These are phyloP conservation scores for Aphanomyces stellatus DNA, from an alignment of 352 stramenopile genomes.

Conservation along the genomic window DNA sequence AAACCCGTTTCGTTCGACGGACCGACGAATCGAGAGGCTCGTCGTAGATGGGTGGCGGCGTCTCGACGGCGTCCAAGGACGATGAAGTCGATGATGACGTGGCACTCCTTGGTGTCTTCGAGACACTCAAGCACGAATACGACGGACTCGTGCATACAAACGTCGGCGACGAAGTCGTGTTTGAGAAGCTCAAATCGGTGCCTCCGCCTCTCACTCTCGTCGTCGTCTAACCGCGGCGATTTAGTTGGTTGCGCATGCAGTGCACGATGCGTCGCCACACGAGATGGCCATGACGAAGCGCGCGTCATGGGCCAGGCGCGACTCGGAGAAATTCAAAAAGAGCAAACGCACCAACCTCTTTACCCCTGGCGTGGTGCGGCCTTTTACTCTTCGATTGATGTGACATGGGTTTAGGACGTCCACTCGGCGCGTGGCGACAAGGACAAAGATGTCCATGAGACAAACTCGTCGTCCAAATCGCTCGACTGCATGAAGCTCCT, in stretches of 20 bases:
- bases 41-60: constrained; percentile 32
- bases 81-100: constrained; percentile 23
- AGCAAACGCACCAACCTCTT: constrained; percentile 69
- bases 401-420: constrained; percentile 35
- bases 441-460: constrained; percentile 33
- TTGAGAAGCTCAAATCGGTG: constrained; percentile 70
- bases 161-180: constrained; percentile 56
- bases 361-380: constrained; percentile 52
- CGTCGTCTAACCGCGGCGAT: no score
- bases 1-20: no score
- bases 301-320: constrained; percentile 34
- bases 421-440: constrained; percentile 22
- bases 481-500: constrained; percentile 41
- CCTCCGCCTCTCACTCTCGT: no score
- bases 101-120: constrained; percentile 41
- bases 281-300: constrained; percentile 28
- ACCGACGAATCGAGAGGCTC: neutral
- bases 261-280: constrained; percentile 35
- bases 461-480: constrained; percentile 31
- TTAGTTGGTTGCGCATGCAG: constrained; percentile 13
- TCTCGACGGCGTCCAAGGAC: constrained; percentile 26
- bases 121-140: constrained; percentile 50
- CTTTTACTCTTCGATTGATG: constrained; percentile 9
- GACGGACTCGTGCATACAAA: constrained; percentile 45
- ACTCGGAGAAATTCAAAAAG: constrained; percentile 40